These are phyloP conservation scores for Boechera retrofracta DNA, from an alignment of 345 rosid genomes.

Conservation along the genomic window DNA sequence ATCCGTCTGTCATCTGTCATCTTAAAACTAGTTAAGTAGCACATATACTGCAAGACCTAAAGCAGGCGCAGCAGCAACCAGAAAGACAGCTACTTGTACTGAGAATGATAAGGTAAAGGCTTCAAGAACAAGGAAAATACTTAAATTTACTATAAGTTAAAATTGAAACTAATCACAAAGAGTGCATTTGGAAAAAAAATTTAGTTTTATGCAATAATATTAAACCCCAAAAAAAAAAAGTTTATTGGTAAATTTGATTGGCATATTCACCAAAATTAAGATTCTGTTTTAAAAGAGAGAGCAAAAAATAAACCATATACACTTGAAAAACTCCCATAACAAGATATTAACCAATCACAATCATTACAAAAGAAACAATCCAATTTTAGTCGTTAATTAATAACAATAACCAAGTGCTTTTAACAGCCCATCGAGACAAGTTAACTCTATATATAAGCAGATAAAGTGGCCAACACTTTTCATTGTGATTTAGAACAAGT, in stretches of 20 bases:
- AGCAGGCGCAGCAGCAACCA: slow-evolving; percentile 57
- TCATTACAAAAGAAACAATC: neutral
- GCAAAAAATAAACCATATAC: neutral
- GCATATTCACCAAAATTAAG: neutral
- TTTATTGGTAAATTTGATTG: neutral
- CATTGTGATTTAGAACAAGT: neutral
- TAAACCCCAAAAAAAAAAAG: neutral
- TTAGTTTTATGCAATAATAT: too few species aligned
- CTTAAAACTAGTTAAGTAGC: slow-evolving; percentile 61
- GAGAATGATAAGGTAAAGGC: slow-evolving; percentile 57
- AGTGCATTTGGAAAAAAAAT: too few species aligned
- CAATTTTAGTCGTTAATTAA: neutral
- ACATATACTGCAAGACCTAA: slow-evolving; percentile 55
- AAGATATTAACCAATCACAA: neutral
- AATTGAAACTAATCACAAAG: too few species aligned
- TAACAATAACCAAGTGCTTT: slow-evolving; percentile 14
- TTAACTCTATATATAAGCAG: slow-evolving; percentile 19
- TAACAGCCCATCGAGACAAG: neutral
- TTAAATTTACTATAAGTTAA: too few species aligned
- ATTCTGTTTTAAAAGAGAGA: neutral
- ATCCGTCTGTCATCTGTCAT: slow-evolving; percentile 48
- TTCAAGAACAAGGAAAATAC: slow-evolving; percentile 41
- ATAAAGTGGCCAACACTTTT: neutral
- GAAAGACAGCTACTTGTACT: slow-evolving; percentile 52
- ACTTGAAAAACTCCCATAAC: neutral